phyloP scores from a whole-genome alignment of 805 yeast species.

The Pichia paraexigua region DNA sequence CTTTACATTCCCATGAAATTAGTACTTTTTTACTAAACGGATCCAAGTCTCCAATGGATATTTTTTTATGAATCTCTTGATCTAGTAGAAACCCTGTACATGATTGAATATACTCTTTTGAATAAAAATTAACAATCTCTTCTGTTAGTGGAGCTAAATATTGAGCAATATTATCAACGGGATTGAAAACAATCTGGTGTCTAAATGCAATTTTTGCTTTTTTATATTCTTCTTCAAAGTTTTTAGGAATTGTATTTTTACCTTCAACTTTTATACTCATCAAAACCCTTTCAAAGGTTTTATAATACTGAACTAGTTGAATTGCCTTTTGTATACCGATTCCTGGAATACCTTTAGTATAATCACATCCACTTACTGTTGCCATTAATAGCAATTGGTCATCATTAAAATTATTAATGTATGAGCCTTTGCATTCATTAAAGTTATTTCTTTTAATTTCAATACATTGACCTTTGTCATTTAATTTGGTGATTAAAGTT shows the following conservation, averaged over 20 bases:
- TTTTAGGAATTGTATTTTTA: constrained; percentile 45
- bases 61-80: constrained; percentile 39
- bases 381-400: constrained; percentile 70
- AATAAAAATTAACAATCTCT: constrained; percentile 24
- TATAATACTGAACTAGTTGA: constrained; percentile 42
- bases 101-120: constrained; percentile 17
- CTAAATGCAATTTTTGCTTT: constrained; percentile 74
- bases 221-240: constrained; percentile 50
- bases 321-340: constrained; percentile 78
- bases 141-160: constrained; percentile 53
- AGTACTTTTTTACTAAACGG: constrained; percentile 51
- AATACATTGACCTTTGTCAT: constrained; percentile 59
- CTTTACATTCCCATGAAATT: constrained; percentile 38
- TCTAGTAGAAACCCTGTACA: constrained; percentile 42
- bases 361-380: constrained; percentile 93
- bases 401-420: constrained; percentile 41
- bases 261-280: constrained; percentile 54
- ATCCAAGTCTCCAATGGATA: constrained; percentile 60
- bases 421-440: constrained; percentile 21
- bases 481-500: constrained; percentile 69
- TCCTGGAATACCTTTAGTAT: constrained; percentile 76
- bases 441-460: constrained; percentile 59
- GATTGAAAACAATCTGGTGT: constrained; percentile 81
- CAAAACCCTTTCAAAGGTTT: constrained; percentile 48
- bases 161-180: constrained; percentile 37